Percentiles rank a stretch among this genome's conserved stretches.
Conservation (phyloP, 2,329 filamentous ascomycete genomes). For the Apiospora sp. region DNA sequence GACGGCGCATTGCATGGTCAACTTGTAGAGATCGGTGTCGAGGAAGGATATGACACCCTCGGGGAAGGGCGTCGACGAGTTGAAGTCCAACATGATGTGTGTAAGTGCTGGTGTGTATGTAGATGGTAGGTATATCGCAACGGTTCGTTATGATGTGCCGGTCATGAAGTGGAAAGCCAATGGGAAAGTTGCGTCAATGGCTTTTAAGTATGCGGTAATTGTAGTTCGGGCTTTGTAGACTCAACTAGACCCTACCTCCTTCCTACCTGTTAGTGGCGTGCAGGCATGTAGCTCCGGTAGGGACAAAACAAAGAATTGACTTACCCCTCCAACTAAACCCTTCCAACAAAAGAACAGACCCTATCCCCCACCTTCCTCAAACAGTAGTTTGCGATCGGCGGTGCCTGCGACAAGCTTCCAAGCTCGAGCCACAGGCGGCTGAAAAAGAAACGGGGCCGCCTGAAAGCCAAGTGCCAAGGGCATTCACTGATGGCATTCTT, state of each 20-base stretch:
- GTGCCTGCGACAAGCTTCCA: background rate
- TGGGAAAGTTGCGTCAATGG: background rate
- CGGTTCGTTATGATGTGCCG: background rate
- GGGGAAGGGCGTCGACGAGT: constrained; percentile 70
- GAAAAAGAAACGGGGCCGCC: background rate
- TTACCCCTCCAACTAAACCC: constrained; percentile 1
- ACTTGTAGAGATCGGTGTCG: constrained; percentile 88
- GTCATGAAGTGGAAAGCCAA: background rate
- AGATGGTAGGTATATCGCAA: background rate
- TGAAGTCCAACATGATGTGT: constrained; percentile 64
- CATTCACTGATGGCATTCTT: background rate
- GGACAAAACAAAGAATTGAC: background rate
- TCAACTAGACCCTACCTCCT: background rate
- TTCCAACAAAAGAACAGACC: constrained; percentile 12
- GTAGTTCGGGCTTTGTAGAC: background rate
- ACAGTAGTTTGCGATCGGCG: constrained; percentile 1
- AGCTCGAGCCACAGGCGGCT: constrained; percentile 13
- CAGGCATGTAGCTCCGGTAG: background rate
- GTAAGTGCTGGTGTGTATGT: background rate
- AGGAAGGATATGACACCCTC: constrained; percentile 84
- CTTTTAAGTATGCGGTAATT: background rate
- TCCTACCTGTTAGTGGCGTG: background rate
- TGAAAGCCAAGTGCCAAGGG: background rate
- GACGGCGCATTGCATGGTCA: constrained; percentile 98
- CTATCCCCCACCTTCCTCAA: constrained; percentile 19